Base-by-base conservation (phyloP, 1,139 yeast species). In the Zygosaccharomyces sapae region DNA sequence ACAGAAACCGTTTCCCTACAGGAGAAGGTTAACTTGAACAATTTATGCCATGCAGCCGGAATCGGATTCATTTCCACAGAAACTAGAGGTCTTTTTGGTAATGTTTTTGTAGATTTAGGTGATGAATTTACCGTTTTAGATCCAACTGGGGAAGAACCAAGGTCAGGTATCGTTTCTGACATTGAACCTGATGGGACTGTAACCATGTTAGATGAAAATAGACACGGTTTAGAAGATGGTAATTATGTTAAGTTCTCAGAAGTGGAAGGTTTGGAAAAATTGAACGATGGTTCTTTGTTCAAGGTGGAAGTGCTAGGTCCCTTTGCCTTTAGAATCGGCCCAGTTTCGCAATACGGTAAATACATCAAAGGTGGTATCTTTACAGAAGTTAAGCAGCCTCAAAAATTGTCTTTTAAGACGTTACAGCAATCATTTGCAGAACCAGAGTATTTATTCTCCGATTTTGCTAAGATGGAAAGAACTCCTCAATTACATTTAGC, bases 181-280 rank as follows among this genome's bases (percentile, higher is more conserved):
- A 83, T 92, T 54, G 96, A 89, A 62, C 66, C 74, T n/a, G 78
- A 87, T 61, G 98, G 98, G 46, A 83, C 90, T 4, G 96, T 92
- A 30, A 86, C 97, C 22, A 87, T 87, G 75, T 76, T 90, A 59
- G 96, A 86, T 63, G 97, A 89, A 57, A 82, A 80, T 53, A 82
- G 97, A 67, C 99, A 92, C 65, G 96, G 96, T 10, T 74, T 92
- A 49, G 88, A 89, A 70, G 96, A 88, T 66, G 97, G 97, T 18
- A 86, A 86, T 60, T 86, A 72, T 63, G 96, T 92, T 46, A 86
- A 83, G 64, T 90, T 90, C 62, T 66, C 86, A n/a, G 97, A 90
- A 68, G 82, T 90, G 33, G 79, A 83, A 58, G 97, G 97, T 22
- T 57, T 77, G 22, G 74, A 72, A 35, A 63, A 61, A 45, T 72